Percentiles rank a stretch among this genome's conserved stretches.
Conservation (phyloP, 2,329 filamentous ascomycete species). For the Aureobasidium sp. region DNA sequence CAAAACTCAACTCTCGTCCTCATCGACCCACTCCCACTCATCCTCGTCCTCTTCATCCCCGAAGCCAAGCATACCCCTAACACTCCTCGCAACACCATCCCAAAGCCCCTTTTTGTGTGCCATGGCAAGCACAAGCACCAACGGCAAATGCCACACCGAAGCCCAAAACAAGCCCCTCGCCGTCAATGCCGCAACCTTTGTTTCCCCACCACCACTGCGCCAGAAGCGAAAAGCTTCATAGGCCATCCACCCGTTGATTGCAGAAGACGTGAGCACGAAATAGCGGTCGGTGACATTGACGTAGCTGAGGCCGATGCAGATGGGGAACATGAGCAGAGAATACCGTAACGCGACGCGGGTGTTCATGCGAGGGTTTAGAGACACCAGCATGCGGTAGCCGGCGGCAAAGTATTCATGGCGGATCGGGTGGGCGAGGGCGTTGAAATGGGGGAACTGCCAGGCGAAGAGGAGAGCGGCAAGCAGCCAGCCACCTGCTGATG, state of each 20-base stretch:
- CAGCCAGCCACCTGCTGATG: slow-evolving; percentile 69
- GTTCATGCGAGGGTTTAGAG: slow-evolving; percentile 81
- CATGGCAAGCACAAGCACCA: slow-evolving; percentile 81
- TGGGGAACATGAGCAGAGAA: slow-evolving; percentile 74
- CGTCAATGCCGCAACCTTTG: slow-evolving; percentile 40
- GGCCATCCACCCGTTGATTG: slow-evolving; percentile 80
- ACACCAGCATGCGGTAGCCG: slow-evolving; percentile 67
- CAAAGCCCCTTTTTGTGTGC: slow-evolving; percentile 91
- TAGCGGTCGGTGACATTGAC: slow-evolving; percentile 76
- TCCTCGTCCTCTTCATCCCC: slow-evolving; percentile 48
- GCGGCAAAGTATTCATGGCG: slow-evolving; percentile 76
- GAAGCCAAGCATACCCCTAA: slow-evolving; percentile 49
- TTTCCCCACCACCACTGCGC: slow-evolving; percentile 67
- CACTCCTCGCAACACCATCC: slow-evolving; percentile 68
- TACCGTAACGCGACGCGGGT: slow-evolving; percentile 83
- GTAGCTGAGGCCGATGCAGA: slow-evolving; percentile 74
- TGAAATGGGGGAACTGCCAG: slow-evolving; percentile 99
- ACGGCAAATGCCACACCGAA: slow-evolving; percentile 91
- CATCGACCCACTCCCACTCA: slow-evolving; percentile 48
- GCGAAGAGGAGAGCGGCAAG: slow-evolving; percentile 77
- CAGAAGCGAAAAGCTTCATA: slow-evolving; percentile 77
- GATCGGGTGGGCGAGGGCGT: slow-evolving; percentile 83
- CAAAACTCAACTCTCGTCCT: slow-evolving; percentile 4
- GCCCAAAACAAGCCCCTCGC: slow-evolving; percentile 91
- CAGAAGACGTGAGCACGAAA: slow-evolving; percentile 72